Base-by-base conservation (phyloP, 2,329 filamentous ascomycete species). In the Cladosporium cucumerinum region DNA sequence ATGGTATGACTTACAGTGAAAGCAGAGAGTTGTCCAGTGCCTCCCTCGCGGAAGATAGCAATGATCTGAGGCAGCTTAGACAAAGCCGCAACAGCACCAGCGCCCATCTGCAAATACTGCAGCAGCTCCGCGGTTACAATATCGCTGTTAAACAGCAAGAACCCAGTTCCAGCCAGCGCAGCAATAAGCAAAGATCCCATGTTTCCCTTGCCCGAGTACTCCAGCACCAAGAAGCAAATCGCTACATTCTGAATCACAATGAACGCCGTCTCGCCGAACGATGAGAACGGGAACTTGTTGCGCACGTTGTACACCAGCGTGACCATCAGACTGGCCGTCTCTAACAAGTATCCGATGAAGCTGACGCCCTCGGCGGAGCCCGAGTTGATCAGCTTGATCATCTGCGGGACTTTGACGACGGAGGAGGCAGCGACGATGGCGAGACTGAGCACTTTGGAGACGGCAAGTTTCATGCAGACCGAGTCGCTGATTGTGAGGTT, bases 351-450 rank as follows among this genome's bases (percentile, higher is more conserved):
- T 34, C 91, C 90, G 52, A 96, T 85, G 80, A 98, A 96, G 57
- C 88, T 92, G 67, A 99, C 86, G 71, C 95, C 95, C 52, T 87
- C 86, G 30, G 93, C 88, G 58, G 92, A 97, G 73, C 88, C 86
- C 57, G 92, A 93, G 74, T 84, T 84, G 73, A 95, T 80, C 60
- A 99, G 88, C 83, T 99, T 99, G 78, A 97, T 79, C 76, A 99
- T 94, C 82, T 99, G 95, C 0, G 95, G 95, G 28, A 99, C 88
- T 82, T 99, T 99, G 82, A 99, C 93, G 72, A 98, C 87, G 63
- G 91, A 89, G 30, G 91, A 93, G 61, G 93, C 92, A 70, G 86
- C 89, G 75, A 99, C 93, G 80, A 99, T 99, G 77, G 89, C 95
- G 71, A 98, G 89, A 65, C 95, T 94, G 18, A 99, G 88, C 3